phyloP scores from a whole-genome alignment of 1,284 basidiomycete species.

The Mycosarcoma maydis region DNA sequence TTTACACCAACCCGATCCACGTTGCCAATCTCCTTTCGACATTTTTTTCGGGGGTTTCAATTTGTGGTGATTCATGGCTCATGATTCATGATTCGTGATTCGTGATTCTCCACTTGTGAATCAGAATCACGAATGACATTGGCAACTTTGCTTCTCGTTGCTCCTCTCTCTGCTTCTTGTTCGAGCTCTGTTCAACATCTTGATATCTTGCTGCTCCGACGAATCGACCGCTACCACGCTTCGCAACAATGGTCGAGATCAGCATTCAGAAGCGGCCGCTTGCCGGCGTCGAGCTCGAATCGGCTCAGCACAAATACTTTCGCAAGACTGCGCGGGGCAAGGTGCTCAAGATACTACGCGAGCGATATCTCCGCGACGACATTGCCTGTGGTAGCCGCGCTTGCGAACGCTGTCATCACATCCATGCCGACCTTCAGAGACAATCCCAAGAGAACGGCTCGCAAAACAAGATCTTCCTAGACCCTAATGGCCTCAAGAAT shows the following conservation, averaged over 20 bases:
- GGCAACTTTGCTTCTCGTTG: too few relatives aligned
- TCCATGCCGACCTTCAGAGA: slow-evolving; percentile 42
- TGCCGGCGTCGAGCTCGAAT: slow-evolving; percentile 43
- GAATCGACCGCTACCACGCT: neutral
- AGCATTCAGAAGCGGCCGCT: slow-evolving; percentile 63
- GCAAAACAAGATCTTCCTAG: slow-evolving; percentile 68
- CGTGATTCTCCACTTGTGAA: too few relatives aligned
- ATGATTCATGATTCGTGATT: too few relatives aligned
- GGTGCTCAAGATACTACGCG: slow-evolving; percentile 93
- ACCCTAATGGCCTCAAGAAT: slow-evolving; percentile 42
- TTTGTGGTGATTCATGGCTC: too few relatives aligned
- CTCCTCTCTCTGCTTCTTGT: too few relatives aligned
- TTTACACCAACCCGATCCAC: too few relatives aligned
- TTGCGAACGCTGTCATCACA: slow-evolving; percentile 70
- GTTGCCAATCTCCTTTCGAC: too few relatives aligned
- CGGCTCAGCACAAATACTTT: slow-evolving; percentile 58
- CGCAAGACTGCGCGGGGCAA: slow-evolving; percentile 90
- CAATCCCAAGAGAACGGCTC: slow-evolving; percentile 69
- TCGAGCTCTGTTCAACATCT: too few relatives aligned
- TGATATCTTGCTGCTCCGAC: too few relatives aligned
- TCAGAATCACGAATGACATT: too few relatives aligned
- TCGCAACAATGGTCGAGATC: slow-evolving; percentile 47
- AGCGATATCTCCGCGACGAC: slow-evolving; percentile 92
- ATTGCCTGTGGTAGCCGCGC: slow-evolving; percentile 85
- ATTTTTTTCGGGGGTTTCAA: too few relatives aligned